Evolutionary conservation across 2,329 filamentous ascomycete genomes (phyloP), one percentile per base, ranked within the genome.

Genomic region (Hymenoscyphus albidus): DNA sequence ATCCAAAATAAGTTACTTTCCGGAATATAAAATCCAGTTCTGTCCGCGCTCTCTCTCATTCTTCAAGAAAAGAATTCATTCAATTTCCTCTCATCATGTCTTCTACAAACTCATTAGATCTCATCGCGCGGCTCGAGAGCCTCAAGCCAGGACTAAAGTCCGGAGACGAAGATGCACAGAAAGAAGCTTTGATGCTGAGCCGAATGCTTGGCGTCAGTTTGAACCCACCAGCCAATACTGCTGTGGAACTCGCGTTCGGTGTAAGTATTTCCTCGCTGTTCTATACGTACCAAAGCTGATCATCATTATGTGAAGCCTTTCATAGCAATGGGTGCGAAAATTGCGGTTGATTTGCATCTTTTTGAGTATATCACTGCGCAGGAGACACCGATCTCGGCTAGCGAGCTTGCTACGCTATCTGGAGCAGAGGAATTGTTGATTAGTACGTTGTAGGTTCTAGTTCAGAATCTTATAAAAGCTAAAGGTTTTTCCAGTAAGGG

Each of bases 261-360:
- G 61, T 16, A 63, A 58, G 22, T 51, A n/a, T 38, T 13, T 3
- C 40, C 14, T 35, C 16, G 2, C 13, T 4, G 6, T 39, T 54
- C 27, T 5, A 5, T 13, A 31, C 4, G 12, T 51, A 54, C 6
- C 14, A 18, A 61, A 58, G 4, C 32, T 35, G 39, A 35, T 39
- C 6, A 5, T 14, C 10, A 27, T 10, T 38, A n/a, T 38, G 3
- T 31, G 18, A 18, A 62, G 48, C 31, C 48, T 1, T 57, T 62
- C 10, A n/a, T 42, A 9, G n/a, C 60, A 6, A 63, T 64, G 48
- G 48, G 65, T 62, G 61, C 61, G 40, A 56, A 55, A 55, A 61
- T 67, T 59, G 63, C 65, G n/a, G 64, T 67, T 27, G 58, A 60
- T 51, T 57, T 66, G 55, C 64, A 66, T 35, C 38, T 66, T 3